phyloP scores from a whole-genome alignment of 495 filamentous ascomycete genomes.

The Aspergillus coremiiformis region DNA sequence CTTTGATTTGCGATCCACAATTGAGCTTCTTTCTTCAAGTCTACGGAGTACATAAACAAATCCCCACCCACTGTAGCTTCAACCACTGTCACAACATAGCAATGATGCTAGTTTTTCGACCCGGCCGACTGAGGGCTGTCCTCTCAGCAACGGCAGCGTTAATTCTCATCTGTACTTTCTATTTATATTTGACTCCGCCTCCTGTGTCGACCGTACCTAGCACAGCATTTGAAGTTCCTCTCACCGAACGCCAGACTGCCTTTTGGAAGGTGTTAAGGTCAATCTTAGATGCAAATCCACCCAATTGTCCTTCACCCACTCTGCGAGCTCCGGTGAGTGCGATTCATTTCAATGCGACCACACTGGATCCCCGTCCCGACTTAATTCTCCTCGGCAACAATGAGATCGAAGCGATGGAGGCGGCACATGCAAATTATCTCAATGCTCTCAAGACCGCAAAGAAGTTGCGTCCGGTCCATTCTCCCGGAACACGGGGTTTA shows the following conservation, averaged over 20 bases:
- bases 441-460: conserved; percentile 26
- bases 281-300: conserved; percentile 26
- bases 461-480: conserved; percentile 35
- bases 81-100: background rate
- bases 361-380: conserved; percentile 27
- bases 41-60: background rate
- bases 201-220: conserved; percentile 32
- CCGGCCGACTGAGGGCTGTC: conserved; percentile 26
- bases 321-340: conserved; percentile 16
- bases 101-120: conserved; percentile 29
- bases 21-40: background rate
- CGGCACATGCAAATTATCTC: conserved; percentile 39
- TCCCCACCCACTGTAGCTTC: too few relatives aligned
- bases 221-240: conserved; percentile 33
- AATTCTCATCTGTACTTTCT: conserved; percentile 33
- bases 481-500: conserved; percentile 43
- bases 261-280: conserved; percentile 36
- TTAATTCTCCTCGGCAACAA: conserved; percentile 27
- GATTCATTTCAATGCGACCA: conserved; percentile 28
- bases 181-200: conserved; percentile 35
- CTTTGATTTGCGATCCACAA: background rate
- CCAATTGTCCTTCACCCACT: conserved; percentile 25
- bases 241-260: conserved; percentile 31
- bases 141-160: conserved; percentile 22
- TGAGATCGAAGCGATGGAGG: conserved; percentile 29